Evolutionary conservation across 495 filamentous ascomycete species (phyloP), one percentile per base, ranked within the genome.

Genomic region (Alectoria sarmentosa): DNA sequence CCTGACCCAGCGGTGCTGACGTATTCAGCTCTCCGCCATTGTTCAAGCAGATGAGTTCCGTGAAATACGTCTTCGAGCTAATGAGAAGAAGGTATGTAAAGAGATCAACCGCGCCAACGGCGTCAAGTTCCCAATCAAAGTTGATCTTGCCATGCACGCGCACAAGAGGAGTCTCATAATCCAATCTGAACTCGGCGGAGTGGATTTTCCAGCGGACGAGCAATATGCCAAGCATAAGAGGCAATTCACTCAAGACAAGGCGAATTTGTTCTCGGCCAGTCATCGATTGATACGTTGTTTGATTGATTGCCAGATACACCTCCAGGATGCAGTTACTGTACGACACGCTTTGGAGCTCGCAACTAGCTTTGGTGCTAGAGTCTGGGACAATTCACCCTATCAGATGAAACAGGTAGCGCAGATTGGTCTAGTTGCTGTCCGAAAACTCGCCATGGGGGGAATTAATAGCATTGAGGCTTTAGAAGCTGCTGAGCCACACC

Each of bases 91-190:
- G 10, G 68, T 91, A 0, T 96, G 94, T 70, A 88, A 91, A 63
- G 88, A 91, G 49, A 75, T 98, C 49, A 98, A 98, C 70, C 87
- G 87, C 60, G 82, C 82, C 21, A 78, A 78, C 1, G 84, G 83
- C 41, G 86, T 96, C 42, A 83, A 87, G 54, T 94, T 86, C 70
- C 89, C 89, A 0, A 83, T 98, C 67, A 91, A 89, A 63, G 89
- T 90, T n/a, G 83, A 87, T 46, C 72, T 96, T 56, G 81, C 81
- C 1, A 78, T 84, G 17, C 79, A 85, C 14, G 81, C 84, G 36
- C 94, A 98, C 73, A 98, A 98, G 69, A 80, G 91, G n/a, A 94
- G 87, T 30, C 77, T 98, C 19, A 81, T 98, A 44, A 79, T 96
- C 14, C 95, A 98, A 74, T 80, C 82, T 19, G 85, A 90, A 62